phyloP scores from a whole-genome alignment of 345 rosid species.

The Bruguiera parviflora region DNA sequence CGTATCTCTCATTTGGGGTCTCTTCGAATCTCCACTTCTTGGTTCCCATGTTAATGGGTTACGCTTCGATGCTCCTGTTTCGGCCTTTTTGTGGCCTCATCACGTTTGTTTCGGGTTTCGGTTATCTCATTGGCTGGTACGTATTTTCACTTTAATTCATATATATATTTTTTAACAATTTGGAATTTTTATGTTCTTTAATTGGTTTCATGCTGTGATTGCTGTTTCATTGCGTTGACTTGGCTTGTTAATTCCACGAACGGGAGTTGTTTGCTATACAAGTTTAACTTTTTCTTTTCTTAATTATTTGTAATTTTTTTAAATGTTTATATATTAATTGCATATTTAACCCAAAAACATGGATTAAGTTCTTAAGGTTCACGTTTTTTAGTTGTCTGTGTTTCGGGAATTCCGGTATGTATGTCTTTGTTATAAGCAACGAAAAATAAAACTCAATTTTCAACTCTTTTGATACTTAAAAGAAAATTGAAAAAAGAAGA shows the following conservation, averaged over 20 bases:
- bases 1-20: constrained; percentile 78
- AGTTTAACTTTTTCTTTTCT: neutral
- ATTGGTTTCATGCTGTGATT: neutral
- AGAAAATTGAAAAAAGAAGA: no score
- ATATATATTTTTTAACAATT: neutral
- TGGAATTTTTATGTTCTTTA: neutral
- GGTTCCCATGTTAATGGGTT: constrained; percentile 76
- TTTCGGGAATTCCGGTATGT: no score
- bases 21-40: constrained; percentile 89
- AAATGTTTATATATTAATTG: no score
- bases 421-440: no score
- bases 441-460: no score
- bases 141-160: neutral
- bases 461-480: no score
- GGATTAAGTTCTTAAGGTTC: no score
- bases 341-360: no score
- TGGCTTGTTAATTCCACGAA: neutral
- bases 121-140: constrained; percentile 92
- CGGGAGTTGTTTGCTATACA: neutral
- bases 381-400: no score
- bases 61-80: constrained; percentile 65
- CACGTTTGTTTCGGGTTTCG: constrained; percentile 68
- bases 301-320: neutral
- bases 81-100: constrained; percentile 66
- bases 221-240: neutral